phyloP scores from a whole-genome alignment of 176 grass and related monocot genomes.

The Aechmea fasciata region DNA sequence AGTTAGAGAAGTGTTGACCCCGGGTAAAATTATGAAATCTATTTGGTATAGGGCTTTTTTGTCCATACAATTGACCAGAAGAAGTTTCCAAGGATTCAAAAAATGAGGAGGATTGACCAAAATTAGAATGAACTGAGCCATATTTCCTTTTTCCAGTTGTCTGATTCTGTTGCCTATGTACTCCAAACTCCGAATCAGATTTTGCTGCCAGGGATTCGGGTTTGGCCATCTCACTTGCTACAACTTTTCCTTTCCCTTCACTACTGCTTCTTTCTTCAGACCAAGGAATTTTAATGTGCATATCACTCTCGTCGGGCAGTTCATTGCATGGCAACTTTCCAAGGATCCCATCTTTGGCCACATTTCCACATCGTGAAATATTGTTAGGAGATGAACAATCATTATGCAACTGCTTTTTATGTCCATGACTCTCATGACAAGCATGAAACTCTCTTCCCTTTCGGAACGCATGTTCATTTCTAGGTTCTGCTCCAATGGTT shows the following conservation, averaged over 20 bases:
- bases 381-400: constrained; percentile 25
- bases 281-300: background rate
- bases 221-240: background rate
- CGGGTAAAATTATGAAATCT: constrained; percentile 19
- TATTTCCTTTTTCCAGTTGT: constrained; percentile 25
- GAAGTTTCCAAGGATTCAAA: constrained; percentile 10
- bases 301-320: constrained; percentile 11
- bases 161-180: constrained; percentile 15
- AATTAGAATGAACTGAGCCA: background rate
- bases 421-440: background rate
- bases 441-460: background rate
- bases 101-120: constrained; percentile 16
- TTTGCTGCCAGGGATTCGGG: background rate
- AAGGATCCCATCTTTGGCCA: background rate
- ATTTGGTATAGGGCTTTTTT: constrained; percentile 10
- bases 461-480: background rate
- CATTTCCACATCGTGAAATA: background rate
- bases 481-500: background rate
- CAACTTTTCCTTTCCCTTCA: background rate
- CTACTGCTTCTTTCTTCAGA: background rate
- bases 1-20: background rate
- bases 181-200: background rate
- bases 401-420: constrained; percentile 17
- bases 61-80: constrained; percentile 8
- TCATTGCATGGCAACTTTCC: background rate